Percentiles rank a stretch among this genome's conserved stretches.
These are phyloP conservation scores for Oropetium thomaeum DNA, from an alignment of 176 grass and related monocot species.

Conservation along the genomic window DNA sequence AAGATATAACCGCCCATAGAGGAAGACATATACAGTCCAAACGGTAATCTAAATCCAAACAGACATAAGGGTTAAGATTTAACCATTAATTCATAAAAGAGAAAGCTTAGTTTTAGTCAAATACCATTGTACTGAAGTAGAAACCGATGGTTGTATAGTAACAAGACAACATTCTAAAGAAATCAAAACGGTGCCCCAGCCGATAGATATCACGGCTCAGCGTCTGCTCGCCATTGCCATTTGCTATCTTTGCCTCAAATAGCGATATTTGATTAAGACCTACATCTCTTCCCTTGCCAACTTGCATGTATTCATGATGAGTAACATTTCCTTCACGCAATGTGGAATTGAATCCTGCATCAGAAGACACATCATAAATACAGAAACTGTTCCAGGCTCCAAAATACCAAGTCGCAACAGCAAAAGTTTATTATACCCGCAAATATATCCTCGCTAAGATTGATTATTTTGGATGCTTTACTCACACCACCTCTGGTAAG, in stretches of 20 bases:
- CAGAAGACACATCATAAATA: slow-evolving; percentile 17
- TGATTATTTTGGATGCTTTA: slow-evolving; percentile 98
- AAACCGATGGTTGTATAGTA: slow-evolving; percentile 97
- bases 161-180: slow-evolving; percentile 97
- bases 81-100: neutral
- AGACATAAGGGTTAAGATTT: neutral
- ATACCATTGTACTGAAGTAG: slow-evolving; percentile 97
- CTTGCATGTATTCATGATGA: slow-evolving; percentile 99
- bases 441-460: slow-evolving; percentile 99
- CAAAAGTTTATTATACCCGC: slow-evolving; percentile 53
- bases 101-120: neutral
- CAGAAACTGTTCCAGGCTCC: neutral
- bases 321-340: slow-evolving; percentile 98
- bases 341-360: slow-evolving; percentile 94
- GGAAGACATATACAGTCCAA: slow-evolving; percentile 90
- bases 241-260: slow-evolving; percentile 99
- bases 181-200: slow-evolving; percentile 96
- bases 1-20: slow-evolving; percentile 92
- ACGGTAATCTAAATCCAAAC: slow-evolving; percentile 73
- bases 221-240: slow-evolving; percentile 96
- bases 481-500: slow-evolving; percentile 89
- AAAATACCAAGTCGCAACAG: neutral
- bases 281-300: slow-evolving; percentile 98
- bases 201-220: slow-evolving; percentile 92
- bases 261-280: slow-evolving; percentile 97